Conservation (phyloP, 2,329 filamentous ascomycete species). For the Neonectria neomacrospora region DNA sequence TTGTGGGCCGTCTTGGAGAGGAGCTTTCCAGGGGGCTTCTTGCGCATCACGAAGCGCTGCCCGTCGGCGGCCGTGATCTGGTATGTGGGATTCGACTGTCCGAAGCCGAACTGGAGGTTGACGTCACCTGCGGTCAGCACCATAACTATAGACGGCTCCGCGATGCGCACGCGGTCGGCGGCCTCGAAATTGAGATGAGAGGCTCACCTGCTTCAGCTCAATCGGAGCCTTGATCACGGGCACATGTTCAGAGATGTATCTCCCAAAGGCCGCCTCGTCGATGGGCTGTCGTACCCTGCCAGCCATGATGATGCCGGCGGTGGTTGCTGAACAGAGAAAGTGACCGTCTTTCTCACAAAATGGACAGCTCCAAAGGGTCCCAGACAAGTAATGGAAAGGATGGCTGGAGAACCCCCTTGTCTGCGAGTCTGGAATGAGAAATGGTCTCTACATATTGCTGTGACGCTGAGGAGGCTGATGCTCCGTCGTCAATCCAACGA, state of each 20-base stretch:
- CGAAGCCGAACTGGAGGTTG: conserved; percentile 83
- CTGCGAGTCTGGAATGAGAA: conserved; percentile 1
- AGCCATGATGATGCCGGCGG: conserved; percentile 68
- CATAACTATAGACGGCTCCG: neutral
- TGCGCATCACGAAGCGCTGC: conserved; percentile 86
- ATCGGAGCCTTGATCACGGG: conserved; percentile 85
- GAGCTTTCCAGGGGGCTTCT: conserved; percentile 96
- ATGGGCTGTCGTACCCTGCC: conserved; percentile 91
- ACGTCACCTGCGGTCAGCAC: conserved; percentile 22
- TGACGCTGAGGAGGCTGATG: conserved; percentile 13
- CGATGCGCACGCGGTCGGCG: neutral
- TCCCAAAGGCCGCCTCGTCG: conserved; percentile 81
- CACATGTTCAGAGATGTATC: conserved; percentile 81
- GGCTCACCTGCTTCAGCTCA: conserved; percentile 84
- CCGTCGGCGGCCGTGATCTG: conserved; percentile 80
- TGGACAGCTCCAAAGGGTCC: neutral
- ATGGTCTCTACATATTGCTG: conserved; percentile 19
- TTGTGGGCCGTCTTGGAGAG: conserved; percentile 94
- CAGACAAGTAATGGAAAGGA: neutral
- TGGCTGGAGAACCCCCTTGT: conserved; percentile 1
- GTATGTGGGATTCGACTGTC: conserved; percentile 97
- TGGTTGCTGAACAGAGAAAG: conserved; percentile 3
- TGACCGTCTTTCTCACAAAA: neutral
- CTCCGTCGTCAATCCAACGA: conserved; percentile 31
- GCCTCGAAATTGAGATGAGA: neutral